A percentile compares a stretch with the other conserved stretches of the same genome.
These are phyloP conservation scores for Dunaliella primolecta DNA, from an alignment of 139 green algal species.

Conservation along the genomic window DNA sequence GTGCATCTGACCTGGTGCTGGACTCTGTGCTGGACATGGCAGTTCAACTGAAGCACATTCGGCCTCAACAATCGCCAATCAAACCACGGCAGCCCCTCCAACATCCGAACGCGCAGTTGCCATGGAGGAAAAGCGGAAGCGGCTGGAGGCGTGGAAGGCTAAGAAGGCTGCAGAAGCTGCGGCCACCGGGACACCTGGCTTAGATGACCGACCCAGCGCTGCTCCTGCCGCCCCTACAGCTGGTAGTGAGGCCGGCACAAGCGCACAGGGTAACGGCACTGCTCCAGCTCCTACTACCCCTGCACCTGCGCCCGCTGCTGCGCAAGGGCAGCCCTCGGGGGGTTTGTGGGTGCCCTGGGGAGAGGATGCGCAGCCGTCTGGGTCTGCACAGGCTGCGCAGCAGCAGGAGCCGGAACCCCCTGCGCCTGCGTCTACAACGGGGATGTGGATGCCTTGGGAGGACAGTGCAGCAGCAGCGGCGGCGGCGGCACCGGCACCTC, in stretches of 20 bases:
- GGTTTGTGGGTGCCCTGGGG: conserved; percentile 2
- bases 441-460: conserved; percentile 55
- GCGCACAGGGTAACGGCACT: not conserved
- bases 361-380: conserved; percentile 3
- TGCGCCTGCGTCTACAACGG: not conserved
- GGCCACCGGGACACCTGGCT: not conserved
- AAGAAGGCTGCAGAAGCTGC: not conserved
- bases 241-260: not conserved
- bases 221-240: not conserved
- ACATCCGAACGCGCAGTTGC: too few species aligned
- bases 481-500: not conserved
- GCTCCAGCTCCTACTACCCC: conserved; percentile 1
- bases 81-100: too few species aligned
- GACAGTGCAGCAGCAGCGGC: conserved; percentile 22
- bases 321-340: not conserved
- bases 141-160: conserved; percentile 43
- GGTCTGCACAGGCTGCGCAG: conserved; percentile 15
- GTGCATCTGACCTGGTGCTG: too few species aligned
- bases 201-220: not conserved
- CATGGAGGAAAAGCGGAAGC: conserved; percentile 24
- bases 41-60: too few species aligned
- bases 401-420: conserved; percentile 28
- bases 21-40: too few species aligned
- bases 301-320: conserved; percentile 6
- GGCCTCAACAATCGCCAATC: too few species aligned